Base-by-base conservation (phyloP, 768 basidiomycete genomes). In the Russula vinacea region DNA sequence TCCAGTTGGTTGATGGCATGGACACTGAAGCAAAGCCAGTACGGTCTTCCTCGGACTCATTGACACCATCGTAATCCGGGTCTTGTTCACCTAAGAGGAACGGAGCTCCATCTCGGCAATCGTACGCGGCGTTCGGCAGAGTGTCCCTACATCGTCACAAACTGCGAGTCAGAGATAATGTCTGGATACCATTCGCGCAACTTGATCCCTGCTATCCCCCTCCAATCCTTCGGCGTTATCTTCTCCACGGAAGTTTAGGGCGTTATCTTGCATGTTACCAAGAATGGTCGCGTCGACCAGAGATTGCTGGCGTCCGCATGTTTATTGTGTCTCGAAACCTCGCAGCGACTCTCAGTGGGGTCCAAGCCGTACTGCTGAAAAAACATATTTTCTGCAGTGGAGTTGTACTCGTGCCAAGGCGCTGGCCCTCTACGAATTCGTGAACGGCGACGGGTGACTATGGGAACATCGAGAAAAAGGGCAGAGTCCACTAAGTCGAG, bases 401-500 rank as follows among this genome's bases (percentile, higher is more conserved):
- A 22, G n/a, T 52, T 39, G 55, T 57, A 57, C 17, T 45, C 19
- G 14, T 13, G 33, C 55, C 47, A 60, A 32, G n/a, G 47, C 39
- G 9, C 60, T 22, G 64, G 40, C 17, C 55, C 53, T 50, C 54
- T 50, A 47, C 33, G 58, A 67, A 59, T 26, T 55, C 22, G 58
- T 19, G 63, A 55, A 60, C 24, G 49, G 39, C 10, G 45, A 26
- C 35, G 37, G 17, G 35, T n/a, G 29, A 37, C 37, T 19, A 16
- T 16, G 13, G 66, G 53, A 42, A 50, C 13, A 3, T 52, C 49
- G 5, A 44, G 59, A 56, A 56, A 58, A 32, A 57, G n/a, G 17
- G 55, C 64, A 6, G 42, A 49, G 26, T 65, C 64, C 8, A 61
- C 54, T 4, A 49, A 61, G 33, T 61, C 64, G 1, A 57, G 59